Conservation (phyloP, 768 basidiomycete genomes). For the Erythrobasidium yunnanense region DNA sequence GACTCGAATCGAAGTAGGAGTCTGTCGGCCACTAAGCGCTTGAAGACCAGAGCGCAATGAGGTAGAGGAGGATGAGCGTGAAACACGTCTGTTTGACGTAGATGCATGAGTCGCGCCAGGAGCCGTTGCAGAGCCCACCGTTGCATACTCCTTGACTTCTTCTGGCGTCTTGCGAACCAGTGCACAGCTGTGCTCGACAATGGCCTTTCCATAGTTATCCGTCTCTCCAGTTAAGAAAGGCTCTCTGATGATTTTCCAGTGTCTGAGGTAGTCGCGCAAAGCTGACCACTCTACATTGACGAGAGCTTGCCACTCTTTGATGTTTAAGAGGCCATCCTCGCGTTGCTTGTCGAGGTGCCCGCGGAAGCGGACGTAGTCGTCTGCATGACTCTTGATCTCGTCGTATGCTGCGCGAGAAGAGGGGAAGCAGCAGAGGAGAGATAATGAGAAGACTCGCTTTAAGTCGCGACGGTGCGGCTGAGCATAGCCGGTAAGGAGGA, state of each 20-base stretch:
- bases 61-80: too few relatives aligned
- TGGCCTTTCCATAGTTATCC: background rate
- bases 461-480: background rate
- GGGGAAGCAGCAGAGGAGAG: background rate
- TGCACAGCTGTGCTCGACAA: background rate
- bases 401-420: background rate
- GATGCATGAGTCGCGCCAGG: too few relatives aligned
- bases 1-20: too few relatives aligned
- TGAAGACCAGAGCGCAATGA: too few relatives aligned
- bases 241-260: background rate
- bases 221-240: background rate
- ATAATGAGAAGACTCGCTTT: background rate
- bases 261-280: background rate
- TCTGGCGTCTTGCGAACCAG: background rate
- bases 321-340: too few relatives aligned
- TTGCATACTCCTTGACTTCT: too few relatives aligned
- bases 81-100: too few relatives aligned
- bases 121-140: too few relatives aligned
- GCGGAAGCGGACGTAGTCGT: background rate
- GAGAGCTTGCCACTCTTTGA: background rate
- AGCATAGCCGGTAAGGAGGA: background rate
- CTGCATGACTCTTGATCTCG: background rate
- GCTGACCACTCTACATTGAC: background rate
- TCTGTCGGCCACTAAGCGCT: too few relatives aligned
- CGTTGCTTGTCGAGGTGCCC: background rate